Evolutionary conservation across 2,329 filamentous ascomycete genomes (phyloP), one percentile per base, ranked within the genome.

Genomic region (Eurotiales sp.): DNA sequence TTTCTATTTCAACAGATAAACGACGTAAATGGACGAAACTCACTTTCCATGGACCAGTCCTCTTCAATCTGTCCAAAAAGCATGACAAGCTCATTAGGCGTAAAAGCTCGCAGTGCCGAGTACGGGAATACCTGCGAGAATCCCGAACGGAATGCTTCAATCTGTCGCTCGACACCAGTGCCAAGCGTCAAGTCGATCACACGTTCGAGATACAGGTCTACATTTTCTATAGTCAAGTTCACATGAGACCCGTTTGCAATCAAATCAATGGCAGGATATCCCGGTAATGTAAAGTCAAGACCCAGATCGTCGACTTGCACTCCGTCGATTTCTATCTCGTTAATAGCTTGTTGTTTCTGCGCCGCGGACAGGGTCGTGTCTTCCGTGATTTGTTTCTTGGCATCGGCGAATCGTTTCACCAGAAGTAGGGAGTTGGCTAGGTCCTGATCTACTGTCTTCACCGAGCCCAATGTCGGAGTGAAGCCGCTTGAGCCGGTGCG

Each of bases 121-220:
- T 96, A 99, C 0, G 92, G 90, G 76, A 99, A 99, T 0, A 99
- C 95, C 59, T 95, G 87, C 0, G 91, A 95, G 68, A 99, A 99
- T 0, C 93, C 93, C 14, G 80, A 72, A 51, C 88, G 84, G 80
- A 99, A 99, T 3, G 92, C 89, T 62, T 96, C 88, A 1, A 96
- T 84, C 66, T 99, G 95, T 45, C 83, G 82, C 58, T 86, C 87
- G 10, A 99, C 91, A 47, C 93, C 93, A 54, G 79, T 83, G n/a
- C 89, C 89, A 3, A 99, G 75, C 0, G 93, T 97, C 77, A 92
- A 85, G 61, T 96, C 90, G 56, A 97, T 84, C 14, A 99, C 92
- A 56, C 83, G 86, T 27, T 96, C 88, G 14, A 99, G 79, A 64
- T 97, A 99, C 2, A 78, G 67, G 48, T 87, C 88, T n/a, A 99